These are phyloP conservation scores for Smittium mucronatum DNA, from an alignment of 371 early-diverging fungal species.

Conservation along the genomic window DNA sequence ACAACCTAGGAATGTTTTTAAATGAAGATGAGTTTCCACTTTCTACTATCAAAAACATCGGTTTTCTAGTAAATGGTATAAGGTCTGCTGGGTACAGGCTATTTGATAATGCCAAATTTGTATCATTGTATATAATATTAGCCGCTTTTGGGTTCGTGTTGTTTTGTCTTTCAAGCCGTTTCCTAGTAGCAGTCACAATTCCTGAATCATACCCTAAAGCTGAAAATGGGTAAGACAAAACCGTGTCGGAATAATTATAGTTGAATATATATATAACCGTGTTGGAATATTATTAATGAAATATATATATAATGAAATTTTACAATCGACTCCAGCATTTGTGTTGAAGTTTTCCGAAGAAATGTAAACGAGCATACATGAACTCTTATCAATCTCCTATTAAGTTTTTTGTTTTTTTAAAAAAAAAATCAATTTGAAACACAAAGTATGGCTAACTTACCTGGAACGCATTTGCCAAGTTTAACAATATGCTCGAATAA, in stretches of 20 bases:
- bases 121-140: conserved; percentile 15
- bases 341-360: conserved; percentile 73
- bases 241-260: not conserved
- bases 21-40: conserved; percentile 71
- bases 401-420: no score
- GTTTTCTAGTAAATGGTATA: conserved; percentile 83
- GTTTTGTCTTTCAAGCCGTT: not conserved
- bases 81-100: conserved; percentile 81
- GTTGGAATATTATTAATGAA: not conserved
- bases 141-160: not conserved
- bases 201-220: conserved; percentile 14
- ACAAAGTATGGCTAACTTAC: not conserved
- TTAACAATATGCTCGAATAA: conserved; percentile 70
- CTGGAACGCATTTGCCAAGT: conserved; percentile 74
- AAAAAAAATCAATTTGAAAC: no score
- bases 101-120: conserved; percentile 36
- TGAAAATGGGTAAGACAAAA: not conserved
- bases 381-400: conserved; percentile 68
- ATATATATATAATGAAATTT: not conserved
- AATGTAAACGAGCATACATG: conserved; percentile 71
- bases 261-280: not conserved
- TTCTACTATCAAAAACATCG: conserved; percentile 83
- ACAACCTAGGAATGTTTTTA: conserved; percentile 59
- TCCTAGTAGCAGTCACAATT: not conserved
- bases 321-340: conserved; percentile 16